Percentiles rank a stretch among this genome's conserved stretches.
Conservation (phyloP, 192 early-diverging fungal species). For the Chytriomyces sp. region DNA sequence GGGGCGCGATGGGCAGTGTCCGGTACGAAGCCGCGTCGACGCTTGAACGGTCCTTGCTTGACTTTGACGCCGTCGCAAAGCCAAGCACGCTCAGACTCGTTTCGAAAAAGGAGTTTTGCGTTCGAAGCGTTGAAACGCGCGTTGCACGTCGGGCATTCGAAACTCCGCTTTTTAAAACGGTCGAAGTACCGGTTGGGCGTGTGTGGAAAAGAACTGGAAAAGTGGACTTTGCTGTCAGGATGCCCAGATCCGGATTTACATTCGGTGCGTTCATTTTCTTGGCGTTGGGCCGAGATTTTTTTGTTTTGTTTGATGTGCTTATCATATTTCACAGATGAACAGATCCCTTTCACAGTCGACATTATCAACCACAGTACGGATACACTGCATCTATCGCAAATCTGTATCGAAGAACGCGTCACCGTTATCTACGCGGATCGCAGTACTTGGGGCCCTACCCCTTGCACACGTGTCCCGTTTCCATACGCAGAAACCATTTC, state of each 20-base stretch:
- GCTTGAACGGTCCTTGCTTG: constrained; percentile 1
- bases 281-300: background rate
- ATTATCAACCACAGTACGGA: constrained; percentile 12
- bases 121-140: constrained; percentile 32
- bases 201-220: background rate
- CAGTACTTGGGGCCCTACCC: constrained; percentile 13
- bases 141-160: constrained; percentile 8
- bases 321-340: constrained; percentile 16
- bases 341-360: constrained; percentile 22
- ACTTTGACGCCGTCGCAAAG: background rate
- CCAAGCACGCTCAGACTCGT: background rate
- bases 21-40: constrained; percentile 29
- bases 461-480: constrained; percentile 19
- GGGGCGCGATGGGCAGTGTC: constrained; percentile 30
- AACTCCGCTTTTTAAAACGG: constrained; percentile 19
- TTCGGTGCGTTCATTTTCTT: constrained; percentile 17
- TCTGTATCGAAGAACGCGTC: constrained; percentile 39
- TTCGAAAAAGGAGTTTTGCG: constrained; percentile 23
- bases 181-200: background rate
- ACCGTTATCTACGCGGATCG: constrained; percentile 15
- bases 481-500: constrained; percentile 18
- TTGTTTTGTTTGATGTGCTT: background rate
- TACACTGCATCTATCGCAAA: background rate
- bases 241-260: constrained; percentile 20
- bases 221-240: constrained; percentile 18